Conservation (phyloP, 345 rosid species). For the Camelina hispida region DNA sequence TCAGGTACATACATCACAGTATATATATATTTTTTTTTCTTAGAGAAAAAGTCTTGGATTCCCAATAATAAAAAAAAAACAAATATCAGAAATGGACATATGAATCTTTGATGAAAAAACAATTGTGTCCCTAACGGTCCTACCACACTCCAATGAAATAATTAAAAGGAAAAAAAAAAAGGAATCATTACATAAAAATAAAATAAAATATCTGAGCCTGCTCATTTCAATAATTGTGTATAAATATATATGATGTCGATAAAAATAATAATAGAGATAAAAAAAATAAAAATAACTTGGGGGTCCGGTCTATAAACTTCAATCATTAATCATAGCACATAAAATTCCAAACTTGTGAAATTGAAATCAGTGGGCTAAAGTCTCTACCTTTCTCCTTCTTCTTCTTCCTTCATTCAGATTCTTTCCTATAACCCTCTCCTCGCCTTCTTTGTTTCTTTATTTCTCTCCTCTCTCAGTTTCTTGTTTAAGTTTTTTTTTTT, state of each 20-base stretch:
- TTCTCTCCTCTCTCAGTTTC: not conserved
- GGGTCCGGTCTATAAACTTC: slow-evolving; percentile 39
- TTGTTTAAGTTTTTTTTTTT: not conserved
- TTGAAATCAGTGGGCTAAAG: slow-evolving; percentile 40
- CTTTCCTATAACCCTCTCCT: slow-evolving; percentile 32
- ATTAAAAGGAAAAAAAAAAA: not conserved
- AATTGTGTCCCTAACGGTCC: slow-evolving; percentile 31
- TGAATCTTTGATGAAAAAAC: slow-evolving; percentile 38
- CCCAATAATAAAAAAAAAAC: slow-evolving; percentile 5
- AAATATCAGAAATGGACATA: slow-evolving; percentile 36
- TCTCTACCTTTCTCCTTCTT: slow-evolving; percentile 33
- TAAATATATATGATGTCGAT: slow-evolving; percentile 25
- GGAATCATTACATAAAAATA: not conserved
- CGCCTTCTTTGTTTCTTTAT: not conserved
- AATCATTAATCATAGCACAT: slow-evolving; percentile 42
- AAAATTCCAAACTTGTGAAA: slow-evolving; percentile 41
- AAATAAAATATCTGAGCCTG: slow-evolving; percentile 38
- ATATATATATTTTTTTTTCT: not conserved
- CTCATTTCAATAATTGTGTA: slow-evolving; percentile 42
- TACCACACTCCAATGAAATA: slow-evolving; percentile 26
- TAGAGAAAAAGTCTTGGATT: slow-evolving; percentile 43
- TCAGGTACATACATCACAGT: slow-evolving; percentile 21
- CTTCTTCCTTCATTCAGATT: slow-evolving; percentile 33
- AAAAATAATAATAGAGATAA: slow-evolving; percentile 4
- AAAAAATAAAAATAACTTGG: slow-evolving; percentile 18